Percentiles rank a stretch among this genome's conserved stretches.
Conservation (phyloP, 331 rosid genomes). For the Cucumis variabilis region DNA sequence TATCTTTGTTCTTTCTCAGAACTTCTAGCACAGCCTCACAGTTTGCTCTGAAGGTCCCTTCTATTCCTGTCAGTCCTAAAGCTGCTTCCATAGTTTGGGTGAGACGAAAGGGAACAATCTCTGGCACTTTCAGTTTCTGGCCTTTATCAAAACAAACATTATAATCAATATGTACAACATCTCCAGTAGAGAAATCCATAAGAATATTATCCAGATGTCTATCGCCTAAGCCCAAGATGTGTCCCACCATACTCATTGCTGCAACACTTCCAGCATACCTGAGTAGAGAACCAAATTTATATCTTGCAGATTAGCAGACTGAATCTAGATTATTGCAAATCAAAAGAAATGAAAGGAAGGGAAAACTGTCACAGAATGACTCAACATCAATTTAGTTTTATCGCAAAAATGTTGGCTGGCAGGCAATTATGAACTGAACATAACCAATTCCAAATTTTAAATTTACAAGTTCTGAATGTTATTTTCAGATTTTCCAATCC, state of each 20-base stretch:
- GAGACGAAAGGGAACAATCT: slow-evolving; percentile 98
- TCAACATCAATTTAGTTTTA: background rate
- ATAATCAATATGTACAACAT: slow-evolving; percentile 90
- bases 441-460: background rate
- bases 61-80: slow-evolving; percentile 90
- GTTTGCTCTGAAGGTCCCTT: slow-evolving; percentile 95
- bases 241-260: slow-evolving; percentile 98
- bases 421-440: background rate
- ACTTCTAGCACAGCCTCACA: slow-evolving; percentile 84
- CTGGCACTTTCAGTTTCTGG: slow-evolving; percentile 90
- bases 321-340: background rate
- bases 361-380: background rate
- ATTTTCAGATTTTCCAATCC: background rate
- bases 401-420: background rate
- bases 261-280: slow-evolving; percentile 98
- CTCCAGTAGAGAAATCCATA: slow-evolving; percentile 90
- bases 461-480: background rate
- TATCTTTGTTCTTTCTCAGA: slow-evolving; percentile 89
- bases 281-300: slow-evolving; percentile 32
- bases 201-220: slow-evolving; percentile 94
- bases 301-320: slow-evolving; percentile 25
- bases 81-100: slow-evolving; percentile 95
- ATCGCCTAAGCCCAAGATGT: slow-evolving; percentile 94
- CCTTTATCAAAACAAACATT: slow-evolving; percentile 98
- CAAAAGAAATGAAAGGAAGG: no score